Base-by-base conservation (phyloP, 2,329 filamentous ascomycete genomes). In the Diplodia intermedia region DNA sequence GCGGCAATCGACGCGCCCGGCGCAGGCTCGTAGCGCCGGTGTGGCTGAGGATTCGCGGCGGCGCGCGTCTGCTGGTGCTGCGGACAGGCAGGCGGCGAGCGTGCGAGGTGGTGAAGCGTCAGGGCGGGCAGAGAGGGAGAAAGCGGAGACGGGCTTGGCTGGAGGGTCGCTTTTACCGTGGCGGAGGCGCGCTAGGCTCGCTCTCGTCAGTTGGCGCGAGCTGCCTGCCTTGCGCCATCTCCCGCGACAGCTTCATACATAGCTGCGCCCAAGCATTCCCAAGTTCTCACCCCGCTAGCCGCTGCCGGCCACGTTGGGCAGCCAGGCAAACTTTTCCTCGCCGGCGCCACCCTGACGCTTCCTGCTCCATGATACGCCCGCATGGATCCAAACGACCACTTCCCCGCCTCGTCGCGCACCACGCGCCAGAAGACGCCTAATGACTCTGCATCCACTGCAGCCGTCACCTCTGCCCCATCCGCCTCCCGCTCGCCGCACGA, bases 341-440 rank as follows among this genome's bases (percentile, higher is more conserved):
- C 20, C 23, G 47, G 43, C 60, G 60, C 60, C 60, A 52, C 60
- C 47, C n/a, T 11, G n/a, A 52, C 26, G 20, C 36, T 47, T 23
- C 26, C 50, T 29, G 62, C 62, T 55, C 54, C 52, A 65, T 65
- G 62, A 65, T 47, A 65, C 62, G 62, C 52, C 62, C 52, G 62
- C 62, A 65, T 65, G 62, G 62, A 65, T 65, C 62, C 62, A 55
- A 65, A 65, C 50, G 62, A 54, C 20, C 62, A 29, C 52, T 65
- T 63, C 65, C 65, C 55, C 55, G 55, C 55, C 66, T 54, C 56
- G 31, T 62, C 66, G 66, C 57, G 66, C 38, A 55, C 61, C 61
- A 66, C 61, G 36, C 67, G 67, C 53, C 67, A 69, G 61, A 69
- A 69, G 49, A 65, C 67, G 40, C 55, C 67, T 14, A 66, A 53